Conservation (phyloP, 2,329 filamentous ascomycete species). For the Fusarium gaditjirri region DNA sequence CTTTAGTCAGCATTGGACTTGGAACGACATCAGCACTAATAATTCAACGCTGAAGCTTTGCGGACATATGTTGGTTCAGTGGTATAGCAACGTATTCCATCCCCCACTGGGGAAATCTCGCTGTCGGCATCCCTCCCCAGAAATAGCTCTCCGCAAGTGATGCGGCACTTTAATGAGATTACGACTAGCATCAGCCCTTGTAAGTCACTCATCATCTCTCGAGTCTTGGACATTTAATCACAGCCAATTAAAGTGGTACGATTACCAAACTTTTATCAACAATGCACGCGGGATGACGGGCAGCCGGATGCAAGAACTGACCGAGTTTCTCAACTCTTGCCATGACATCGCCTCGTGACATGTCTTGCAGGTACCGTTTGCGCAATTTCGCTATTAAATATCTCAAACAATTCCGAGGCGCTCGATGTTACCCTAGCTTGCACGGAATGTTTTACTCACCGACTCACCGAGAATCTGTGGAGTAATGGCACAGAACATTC, state of each 20-base stretch:
- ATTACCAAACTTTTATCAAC: conserved; percentile 16
- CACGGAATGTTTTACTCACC: background rate
- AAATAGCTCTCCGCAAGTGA: background rate
- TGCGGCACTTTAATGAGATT: background rate
- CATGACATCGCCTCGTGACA: background rate
- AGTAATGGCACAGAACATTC: background rate
- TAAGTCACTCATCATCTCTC: background rate
- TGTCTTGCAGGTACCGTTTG: background rate
- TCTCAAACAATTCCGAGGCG: background rate
- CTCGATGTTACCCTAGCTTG: background rate
- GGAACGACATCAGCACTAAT: background rate
- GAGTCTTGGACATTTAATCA: background rate
- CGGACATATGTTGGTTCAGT: fast-evolving
- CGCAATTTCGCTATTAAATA: background rate
- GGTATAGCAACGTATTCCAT: background rate
- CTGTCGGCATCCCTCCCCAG: background rate
- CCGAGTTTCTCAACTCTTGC: background rate
- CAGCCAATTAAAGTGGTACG: conserved; percentile 27
- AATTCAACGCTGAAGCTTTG: fast-evolving
- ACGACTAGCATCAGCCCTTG: background rate
- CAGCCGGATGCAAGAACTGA: background rate
- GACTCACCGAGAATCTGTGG: background rate
- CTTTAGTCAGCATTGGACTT: background rate
- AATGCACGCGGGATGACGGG: background rate
- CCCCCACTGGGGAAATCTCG: background rate